Percentiles rank a stretch among this genome's conserved stretches.
Evolutionary conservation across 192 early-diverging fungal genomes (phyloP).

Genomic region (Coemansia sp.): DNA sequence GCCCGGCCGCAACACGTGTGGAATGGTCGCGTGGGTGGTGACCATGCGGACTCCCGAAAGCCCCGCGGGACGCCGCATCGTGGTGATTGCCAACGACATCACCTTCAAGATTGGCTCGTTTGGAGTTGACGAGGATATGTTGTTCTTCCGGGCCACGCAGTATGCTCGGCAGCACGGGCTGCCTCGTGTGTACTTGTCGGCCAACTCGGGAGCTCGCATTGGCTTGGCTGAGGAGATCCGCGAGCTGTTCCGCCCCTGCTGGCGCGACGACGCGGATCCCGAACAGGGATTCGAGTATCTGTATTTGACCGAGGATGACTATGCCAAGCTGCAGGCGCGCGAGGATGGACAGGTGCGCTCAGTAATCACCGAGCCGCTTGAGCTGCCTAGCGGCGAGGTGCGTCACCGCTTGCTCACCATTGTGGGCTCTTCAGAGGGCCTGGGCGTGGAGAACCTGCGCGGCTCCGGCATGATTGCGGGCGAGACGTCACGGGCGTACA

Average conservation of each 20-base stretch:
- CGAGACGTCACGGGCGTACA: conserved; percentile 91
- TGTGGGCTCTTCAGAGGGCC: conserved; percentile 81
- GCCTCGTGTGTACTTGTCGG: conserved; percentile 93
- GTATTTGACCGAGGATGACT: conserved; percentile 76
- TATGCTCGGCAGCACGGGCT: conserved; percentile 79
- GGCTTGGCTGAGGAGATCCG: conserved; percentile 93
- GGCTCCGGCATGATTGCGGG: conserved; percentile 98
- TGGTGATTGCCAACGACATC: conserved; percentile 98
- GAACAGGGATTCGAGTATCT: conserved; percentile 90
- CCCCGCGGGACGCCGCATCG: conserved; percentile 80
- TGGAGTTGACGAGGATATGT: conserved; percentile 86
- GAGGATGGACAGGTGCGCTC: conserved; percentile 62
- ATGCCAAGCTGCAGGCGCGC: conserved; percentile 60
- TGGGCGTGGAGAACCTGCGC: conserved; percentile 96
- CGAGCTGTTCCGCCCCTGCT: conserved; percentile 80
- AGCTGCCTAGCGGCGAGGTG: conserved; percentile 63
- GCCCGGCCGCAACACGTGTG: conserved; percentile 85
- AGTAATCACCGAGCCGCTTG: conserved; percentile 70
- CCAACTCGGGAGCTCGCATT: conserved; percentile 98
- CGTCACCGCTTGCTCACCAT: conserved; percentile 83
- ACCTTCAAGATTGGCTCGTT: conserved; percentile 97
- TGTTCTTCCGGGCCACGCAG: conserved; percentile 92
- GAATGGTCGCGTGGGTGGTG: conserved; percentile 96
- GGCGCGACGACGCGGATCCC: conserved; percentile 79
- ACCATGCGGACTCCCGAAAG: conserved; percentile 90